phyloP scores from a whole-genome alignment of 176 grass and related monocot species.

The Phoenix roebelenii region DNA sequence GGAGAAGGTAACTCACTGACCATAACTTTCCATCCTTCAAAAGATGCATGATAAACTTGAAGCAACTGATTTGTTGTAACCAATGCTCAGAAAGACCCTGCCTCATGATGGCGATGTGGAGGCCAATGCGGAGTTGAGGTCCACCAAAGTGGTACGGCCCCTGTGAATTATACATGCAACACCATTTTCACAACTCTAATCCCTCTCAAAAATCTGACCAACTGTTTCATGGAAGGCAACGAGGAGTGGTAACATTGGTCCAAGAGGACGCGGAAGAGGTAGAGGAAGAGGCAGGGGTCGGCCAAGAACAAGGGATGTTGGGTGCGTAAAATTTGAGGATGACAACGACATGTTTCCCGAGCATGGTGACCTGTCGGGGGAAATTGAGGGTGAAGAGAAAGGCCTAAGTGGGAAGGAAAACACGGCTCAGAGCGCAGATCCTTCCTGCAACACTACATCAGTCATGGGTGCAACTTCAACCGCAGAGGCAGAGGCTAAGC shows the following conservation, averaged over 20 bases:
- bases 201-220: too few relatives aligned
- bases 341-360: slow-evolving; percentile 67
- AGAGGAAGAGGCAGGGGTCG: slow-evolving; percentile 22
- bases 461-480: slow-evolving; percentile 26
- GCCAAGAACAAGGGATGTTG: slow-evolving; percentile 57
- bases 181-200: too few relatives aligned
- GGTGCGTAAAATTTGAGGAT: slow-evolving; percentile 72
- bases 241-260: slow-evolving; percentile 53
- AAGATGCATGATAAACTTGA: too few relatives aligned
- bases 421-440: slow-evolving; percentile 11
- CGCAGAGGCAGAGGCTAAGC: background rate
- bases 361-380: slow-evolving; percentile 21
- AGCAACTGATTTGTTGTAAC: background rate
- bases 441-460: slow-evolving; percentile 4
- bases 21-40: background rate
- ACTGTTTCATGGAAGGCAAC: slow-evolving; percentile 32
- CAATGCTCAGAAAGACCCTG: slow-evolving; percentile 5
- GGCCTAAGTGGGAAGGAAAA: background rate
- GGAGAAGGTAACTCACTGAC: slow-evolving; percentile 56
- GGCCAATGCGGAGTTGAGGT: slow-evolving; percentile 6
- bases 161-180: background rate
- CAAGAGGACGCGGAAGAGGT: slow-evolving; percentile 70
- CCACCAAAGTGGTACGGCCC: slow-evolving; percentile 10
- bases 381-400: slow-evolving; percentile 10
- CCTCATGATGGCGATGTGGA: slow-evolving; percentile 9